phyloP scores from a whole-genome alignment of 2,329 filamentous ascomycete genomes.

The Penicillium polonicum region DNA sequence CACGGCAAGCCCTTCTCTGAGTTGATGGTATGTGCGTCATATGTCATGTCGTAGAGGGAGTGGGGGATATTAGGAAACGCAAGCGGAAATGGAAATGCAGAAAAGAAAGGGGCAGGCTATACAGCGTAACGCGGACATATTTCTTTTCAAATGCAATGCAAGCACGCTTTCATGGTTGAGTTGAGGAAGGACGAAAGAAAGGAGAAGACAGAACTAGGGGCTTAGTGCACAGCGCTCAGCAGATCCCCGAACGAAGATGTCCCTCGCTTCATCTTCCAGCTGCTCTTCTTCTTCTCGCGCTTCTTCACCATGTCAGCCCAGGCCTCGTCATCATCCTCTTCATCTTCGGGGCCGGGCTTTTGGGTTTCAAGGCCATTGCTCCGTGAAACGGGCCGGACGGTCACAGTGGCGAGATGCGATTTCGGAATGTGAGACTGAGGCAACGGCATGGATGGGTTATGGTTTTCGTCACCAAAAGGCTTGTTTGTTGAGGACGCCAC shows the following conservation, averaged over 20 bases:
- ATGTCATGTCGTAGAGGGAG: constrained; percentile 13
- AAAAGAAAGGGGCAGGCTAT: constrained; percentile 16
- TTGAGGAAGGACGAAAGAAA: neutral
- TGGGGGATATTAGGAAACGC: neutral
- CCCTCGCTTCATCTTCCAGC: constrained; percentile 47
- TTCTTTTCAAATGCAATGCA: constrained; percentile 6
- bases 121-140: constrained; percentile 9
- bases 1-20: constrained; percentile 1
- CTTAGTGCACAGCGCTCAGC: constrained; percentile 38
- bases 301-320: constrained; percentile 54
- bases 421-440: constrained; percentile 30
- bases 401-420: constrained; percentile 29
- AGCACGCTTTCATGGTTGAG: constrained; percentile 6
- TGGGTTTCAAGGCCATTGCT: constrained; percentile 15
- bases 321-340: constrained; percentile 50
- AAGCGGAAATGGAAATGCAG: neutral
- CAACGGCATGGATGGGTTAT: constrained; percentile 22
- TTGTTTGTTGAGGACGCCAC: constrained; percentile 36
- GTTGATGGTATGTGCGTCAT: constrained; percentile 22
- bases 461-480: constrained; percentile 40
- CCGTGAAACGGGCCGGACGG: constrained; percentile 31
- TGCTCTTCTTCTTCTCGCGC: constrained; percentile 50
- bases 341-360: constrained; percentile 35
- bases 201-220: constrained; percentile 7
- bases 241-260: constrained; percentile 38